Conservation (phyloP, 2,329 filamentous ascomycete genomes). For the Dothideomycetidae sp. region DNA sequence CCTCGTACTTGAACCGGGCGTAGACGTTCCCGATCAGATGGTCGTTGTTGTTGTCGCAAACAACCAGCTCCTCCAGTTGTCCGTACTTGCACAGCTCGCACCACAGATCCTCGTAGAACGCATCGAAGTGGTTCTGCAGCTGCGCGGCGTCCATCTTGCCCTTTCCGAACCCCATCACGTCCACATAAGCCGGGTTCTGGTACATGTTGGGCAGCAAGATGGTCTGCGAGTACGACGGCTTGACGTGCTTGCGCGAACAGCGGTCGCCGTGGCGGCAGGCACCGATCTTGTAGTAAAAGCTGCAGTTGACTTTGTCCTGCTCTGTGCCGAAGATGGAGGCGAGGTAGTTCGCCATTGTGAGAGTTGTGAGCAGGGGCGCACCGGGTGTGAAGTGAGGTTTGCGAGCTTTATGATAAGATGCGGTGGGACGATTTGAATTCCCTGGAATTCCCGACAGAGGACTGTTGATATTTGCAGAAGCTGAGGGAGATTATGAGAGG, state of each 20-base stretch:
- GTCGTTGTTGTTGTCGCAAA: slow-evolving; percentile 99
- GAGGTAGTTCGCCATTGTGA: slow-evolving; percentile 85
- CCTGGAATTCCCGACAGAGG: too few relatives aligned
- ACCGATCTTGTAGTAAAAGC: slow-evolving; percentile 99
- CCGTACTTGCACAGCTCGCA: slow-evolving; percentile 99
- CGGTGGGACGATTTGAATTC: too few relatives aligned
- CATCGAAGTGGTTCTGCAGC: slow-evolving; percentile 98
- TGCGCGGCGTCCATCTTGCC: slow-evolving; percentile 93
- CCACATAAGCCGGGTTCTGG: slow-evolving; percentile 93
- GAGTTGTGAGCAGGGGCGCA: slow-evolving; percentile 1
- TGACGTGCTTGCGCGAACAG: slow-evolving; percentile 97
- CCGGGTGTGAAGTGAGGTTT: not conserved
- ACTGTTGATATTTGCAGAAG: too few relatives aligned
- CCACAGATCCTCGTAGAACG: slow-evolving; percentile 99
- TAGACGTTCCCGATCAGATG: slow-evolving; percentile 99
- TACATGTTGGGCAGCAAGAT: slow-evolving; percentile 97
- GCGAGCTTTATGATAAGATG: not conserved
- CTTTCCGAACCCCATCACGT: slow-evolving; percentile 42
- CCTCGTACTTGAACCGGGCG: slow-evolving; percentile 99
- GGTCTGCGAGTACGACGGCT: slow-evolving; percentile 94
- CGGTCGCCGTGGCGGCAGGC: slow-evolving; percentile 96
- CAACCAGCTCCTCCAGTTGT: slow-evolving; percentile 91
- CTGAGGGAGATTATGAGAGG: too few relatives aligned
- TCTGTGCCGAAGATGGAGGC: slow-evolving; percentile 99
- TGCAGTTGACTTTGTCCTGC: slow-evolving; percentile 98